Conservation (phyloP, 108 stramenopile genomes). For the Discostella pseudostelligera region DNA sequence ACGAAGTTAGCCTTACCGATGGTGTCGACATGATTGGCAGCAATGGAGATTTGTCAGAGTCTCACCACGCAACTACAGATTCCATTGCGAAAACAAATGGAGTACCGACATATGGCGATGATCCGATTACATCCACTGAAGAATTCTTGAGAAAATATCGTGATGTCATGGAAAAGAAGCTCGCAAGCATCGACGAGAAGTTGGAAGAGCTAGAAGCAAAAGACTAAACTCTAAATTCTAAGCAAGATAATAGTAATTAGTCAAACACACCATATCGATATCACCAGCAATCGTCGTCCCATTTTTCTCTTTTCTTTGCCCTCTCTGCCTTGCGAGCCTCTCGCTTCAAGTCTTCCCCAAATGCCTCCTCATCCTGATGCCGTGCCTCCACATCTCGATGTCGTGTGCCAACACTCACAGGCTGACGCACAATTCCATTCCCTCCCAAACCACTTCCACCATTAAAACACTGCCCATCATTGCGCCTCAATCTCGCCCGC, state of each 20-base stretch:
- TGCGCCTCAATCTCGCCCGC: slow-evolving; percentile 37
- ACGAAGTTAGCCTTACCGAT: slow-evolving; percentile 6
- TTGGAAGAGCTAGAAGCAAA: slow-evolving; percentile 26
- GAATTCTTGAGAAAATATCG: slow-evolving; percentile 42
- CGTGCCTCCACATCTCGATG: slow-evolving; percentile 43
- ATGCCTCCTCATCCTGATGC: slow-evolving; percentile 50
- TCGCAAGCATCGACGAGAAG: slow-evolving; percentile 46
- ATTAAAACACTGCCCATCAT: slow-evolving; percentile 38
- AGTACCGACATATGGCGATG: slow-evolving; percentile 44
- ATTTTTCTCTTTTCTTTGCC: slow-evolving; percentile 26
- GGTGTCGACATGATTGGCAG: background rate
- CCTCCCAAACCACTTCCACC: background rate
- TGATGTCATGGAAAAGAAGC: slow-evolving; percentile 36
- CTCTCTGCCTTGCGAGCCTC: slow-evolving; percentile 35
- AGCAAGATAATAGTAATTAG: too few species aligned
- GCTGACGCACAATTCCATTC: slow-evolving; percentile 43
- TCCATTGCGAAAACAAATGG: slow-evolving; percentile 29
- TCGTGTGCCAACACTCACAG: slow-evolving; percentile 49
- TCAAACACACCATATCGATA: too few species aligned
- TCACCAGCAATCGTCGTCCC: slow-evolving; percentile 37
- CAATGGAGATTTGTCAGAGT: slow-evolving; percentile 29
- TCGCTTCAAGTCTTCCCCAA: slow-evolving; percentile 42
- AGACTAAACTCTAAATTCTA: too few species aligned
- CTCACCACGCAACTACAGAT: background rate
- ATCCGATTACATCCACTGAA: slow-evolving; percentile 39